These are phyloP conservation scores for Lotmaria passim DNA, from an alignment of 208 protist species.

Conservation along the genomic window DNA sequence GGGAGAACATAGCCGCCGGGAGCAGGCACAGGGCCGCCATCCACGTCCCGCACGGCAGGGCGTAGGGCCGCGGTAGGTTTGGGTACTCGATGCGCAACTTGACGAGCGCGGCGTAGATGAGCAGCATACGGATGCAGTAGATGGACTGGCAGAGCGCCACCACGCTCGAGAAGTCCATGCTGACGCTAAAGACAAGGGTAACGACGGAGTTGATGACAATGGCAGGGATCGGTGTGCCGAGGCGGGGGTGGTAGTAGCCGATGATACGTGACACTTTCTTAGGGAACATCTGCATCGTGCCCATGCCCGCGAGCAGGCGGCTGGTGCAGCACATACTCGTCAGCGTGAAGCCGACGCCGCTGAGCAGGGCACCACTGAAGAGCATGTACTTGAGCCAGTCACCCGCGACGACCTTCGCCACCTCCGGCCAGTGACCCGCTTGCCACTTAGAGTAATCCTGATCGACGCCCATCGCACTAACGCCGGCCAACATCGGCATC, in stretches of 20 bases:
- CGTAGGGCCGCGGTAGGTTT: slow-evolving; percentile 74
- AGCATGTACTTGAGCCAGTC: slow-evolving; percentile 83
- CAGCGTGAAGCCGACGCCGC: slow-evolving; percentile 79
- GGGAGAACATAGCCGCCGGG: slow-evolving; percentile 67
- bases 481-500: slow-evolving; percentile 78
- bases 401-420: slow-evolving; percentile 61
- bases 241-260: slow-evolving; percentile 84
- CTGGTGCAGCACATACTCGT: slow-evolving; percentile 89
- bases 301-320: slow-evolving; percentile 80
- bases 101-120: slow-evolving; percentile 75
- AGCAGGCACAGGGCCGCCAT: slow-evolving; percentile 61
- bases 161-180: slow-evolving; percentile 76
- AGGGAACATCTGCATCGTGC: slow-evolving; percentile 88
- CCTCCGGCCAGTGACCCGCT: slow-evolving; percentile 80
- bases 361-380: slow-evolving; percentile 73
- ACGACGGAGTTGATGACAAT: slow-evolving; percentile 75
- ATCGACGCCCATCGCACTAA: slow-evolving; percentile 68
- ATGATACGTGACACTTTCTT: slow-evolving; percentile 77
- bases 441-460: slow-evolving; percentile 74
- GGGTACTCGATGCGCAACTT: slow-evolving; percentile 82
- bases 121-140: slow-evolving; percentile 81
- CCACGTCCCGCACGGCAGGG: slow-evolving; percentile 70
- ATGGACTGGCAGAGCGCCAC: slow-evolving; percentile 80
- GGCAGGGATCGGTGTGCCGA: slow-evolving; percentile 79
- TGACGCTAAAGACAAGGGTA: slow-evolving; percentile 65